Conservation (phyloP, 169 alveolate genomes). For the Toxoplasma gondii region DNA sequence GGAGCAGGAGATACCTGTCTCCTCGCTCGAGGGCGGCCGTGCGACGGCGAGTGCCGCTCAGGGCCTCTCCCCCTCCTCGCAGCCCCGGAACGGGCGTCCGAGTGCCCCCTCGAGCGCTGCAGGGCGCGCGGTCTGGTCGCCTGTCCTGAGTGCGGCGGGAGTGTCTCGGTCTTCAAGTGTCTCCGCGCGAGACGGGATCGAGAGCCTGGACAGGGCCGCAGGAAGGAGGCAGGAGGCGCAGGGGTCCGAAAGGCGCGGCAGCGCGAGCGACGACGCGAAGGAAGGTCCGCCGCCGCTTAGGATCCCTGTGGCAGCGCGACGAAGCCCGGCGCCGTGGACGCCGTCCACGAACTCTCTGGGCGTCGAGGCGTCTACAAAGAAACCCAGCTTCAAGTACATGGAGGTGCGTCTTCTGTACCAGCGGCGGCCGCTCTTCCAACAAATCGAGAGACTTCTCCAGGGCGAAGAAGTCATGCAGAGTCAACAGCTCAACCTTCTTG, state of each 20-base stretch:
- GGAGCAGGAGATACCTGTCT: neutral
- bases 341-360: neutral
- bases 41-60: too few relatives aligned
- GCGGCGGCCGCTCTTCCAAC: slow-evolving; percentile 49
- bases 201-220: neutral
- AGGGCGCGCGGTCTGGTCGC: too few relatives aligned
- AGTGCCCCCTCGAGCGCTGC: too few relatives aligned
- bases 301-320: neutral
- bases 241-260: neutral
- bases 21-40: neutral
- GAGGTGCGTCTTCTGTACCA: slow-evolving; percentile 59
- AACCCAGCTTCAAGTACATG: slow-evolving; percentile 36
- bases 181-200: neutral
- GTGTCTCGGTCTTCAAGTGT: too few relatives aligned
- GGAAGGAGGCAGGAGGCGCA: neutral
- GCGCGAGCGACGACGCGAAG: neutral
- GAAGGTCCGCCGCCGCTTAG: neutral
- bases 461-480: slow-evolving; percentile 53
- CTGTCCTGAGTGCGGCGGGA: too few relatives aligned
- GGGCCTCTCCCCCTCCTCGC: too few relatives aligned
- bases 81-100: too few relatives aligned
- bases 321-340: neutral
- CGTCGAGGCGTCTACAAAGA: neutral
- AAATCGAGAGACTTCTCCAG: slow-evolving; percentile 41
- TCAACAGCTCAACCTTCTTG: slow-evolving; percentile 38